Evolutionary conservation across 495 filamentous ascomycete genomes (phyloP).

Genomic region (Hypoxylon crocopeplum): DNA sequence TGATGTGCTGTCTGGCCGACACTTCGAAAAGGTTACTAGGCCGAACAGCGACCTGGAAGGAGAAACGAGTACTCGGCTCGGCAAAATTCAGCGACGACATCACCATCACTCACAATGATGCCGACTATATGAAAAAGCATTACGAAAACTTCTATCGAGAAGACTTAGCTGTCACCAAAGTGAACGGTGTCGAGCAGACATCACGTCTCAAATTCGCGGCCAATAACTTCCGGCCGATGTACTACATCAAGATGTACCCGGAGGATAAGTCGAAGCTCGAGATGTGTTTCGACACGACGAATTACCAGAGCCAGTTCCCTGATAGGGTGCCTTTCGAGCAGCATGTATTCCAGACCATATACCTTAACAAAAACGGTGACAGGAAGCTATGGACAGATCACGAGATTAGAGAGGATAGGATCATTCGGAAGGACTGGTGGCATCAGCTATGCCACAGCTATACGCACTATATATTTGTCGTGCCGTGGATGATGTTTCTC

Average conservation of each 20-base stretch:
- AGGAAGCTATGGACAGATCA: conserved; percentile 72
- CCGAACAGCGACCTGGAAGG: conserved; percentile 65
- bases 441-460: conserved; percentile 84
- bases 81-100: conserved; percentile 85
- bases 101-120: conserved; percentile 81
- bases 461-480: conserved; percentile 80
- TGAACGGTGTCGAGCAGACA: conserved; percentile 40
- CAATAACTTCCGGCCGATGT: conserved; percentile 76
- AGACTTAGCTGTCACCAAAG: conserved; percentile 38
- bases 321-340: conserved; percentile 52
- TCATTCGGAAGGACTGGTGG: conserved; percentile 82
- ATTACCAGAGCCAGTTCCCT: conserved; percentile 82
- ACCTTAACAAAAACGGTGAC: conserved; percentile 70
- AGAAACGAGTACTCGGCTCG: conserved; percentile 71
- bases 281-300: conserved; percentile 86
- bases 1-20: conserved; percentile 79
- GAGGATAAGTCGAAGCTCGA: conserved; percentile 73
- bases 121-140: conserved; percentile 74
- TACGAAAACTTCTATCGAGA: conserved; percentile 74
- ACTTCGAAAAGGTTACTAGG: conserved; percentile 71
- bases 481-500: conserved; percentile 82
- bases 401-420: conserved; percentile 70
- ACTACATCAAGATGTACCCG: conserved; percentile 75
- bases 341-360: conserved; percentile 87
- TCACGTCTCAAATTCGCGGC: conserved; percentile 39